A percentile compares a stretch with the other conserved stretches of the same genome.
phyloP scores from a whole-genome alignment of 2,329 filamentous ascomycete species.

The Colletotrichum sp. region DNA sequence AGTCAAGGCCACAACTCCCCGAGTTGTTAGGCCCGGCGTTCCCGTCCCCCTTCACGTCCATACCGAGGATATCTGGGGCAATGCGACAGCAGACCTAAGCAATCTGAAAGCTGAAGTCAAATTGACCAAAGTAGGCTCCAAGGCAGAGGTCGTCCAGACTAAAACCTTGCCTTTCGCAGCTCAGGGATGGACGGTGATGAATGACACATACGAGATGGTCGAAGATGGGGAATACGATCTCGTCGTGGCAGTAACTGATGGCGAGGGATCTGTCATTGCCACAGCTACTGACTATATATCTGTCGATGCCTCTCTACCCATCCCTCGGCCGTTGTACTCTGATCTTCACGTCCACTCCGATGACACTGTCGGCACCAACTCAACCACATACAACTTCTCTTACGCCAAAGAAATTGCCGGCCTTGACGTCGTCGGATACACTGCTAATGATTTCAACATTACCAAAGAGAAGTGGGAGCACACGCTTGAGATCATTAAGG shows the following conservation, averaged over 20 bases:
- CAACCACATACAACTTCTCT: slow-evolving; percentile 39
- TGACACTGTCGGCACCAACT: slow-evolving; percentile 41
- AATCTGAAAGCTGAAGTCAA: neutral
- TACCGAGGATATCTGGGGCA: slow-evolving; percentile 32
- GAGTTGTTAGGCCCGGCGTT: slow-evolving; percentile 24
- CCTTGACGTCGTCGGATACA: slow-evolving; percentile 41
- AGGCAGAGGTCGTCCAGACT: neutral
- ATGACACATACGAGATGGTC: neutral
- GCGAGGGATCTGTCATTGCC: neutral
- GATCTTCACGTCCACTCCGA: slow-evolving; percentile 42
- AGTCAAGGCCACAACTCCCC: slow-evolving; percentile 25
- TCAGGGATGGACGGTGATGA: slow-evolving; percentile 10
- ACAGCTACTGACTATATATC: slow-evolving; percentile 19
- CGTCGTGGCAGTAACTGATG: neutral
- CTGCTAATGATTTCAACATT: slow-evolving; percentile 43
- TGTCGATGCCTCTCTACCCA: slow-evolving; percentile 15
- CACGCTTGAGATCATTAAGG: slow-evolving; percentile 29
- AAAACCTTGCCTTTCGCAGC: neutral
- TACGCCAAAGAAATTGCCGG: slow-evolving; percentile 39
- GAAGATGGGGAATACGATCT: neutral
- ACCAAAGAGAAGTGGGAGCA: slow-evolving; percentile 35
- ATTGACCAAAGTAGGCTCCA: neutral
- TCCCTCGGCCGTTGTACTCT: slow-evolving; percentile 32
- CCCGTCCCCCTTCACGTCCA: slow-evolving; percentile 28
- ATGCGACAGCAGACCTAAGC: slow-evolving; percentile 24